Evolutionary conservation across 2,329 filamentous ascomycete species (phyloP), one percentile per base, ranked within the genome.

Genomic region (Pseudogymnoascus sp.): DNA sequence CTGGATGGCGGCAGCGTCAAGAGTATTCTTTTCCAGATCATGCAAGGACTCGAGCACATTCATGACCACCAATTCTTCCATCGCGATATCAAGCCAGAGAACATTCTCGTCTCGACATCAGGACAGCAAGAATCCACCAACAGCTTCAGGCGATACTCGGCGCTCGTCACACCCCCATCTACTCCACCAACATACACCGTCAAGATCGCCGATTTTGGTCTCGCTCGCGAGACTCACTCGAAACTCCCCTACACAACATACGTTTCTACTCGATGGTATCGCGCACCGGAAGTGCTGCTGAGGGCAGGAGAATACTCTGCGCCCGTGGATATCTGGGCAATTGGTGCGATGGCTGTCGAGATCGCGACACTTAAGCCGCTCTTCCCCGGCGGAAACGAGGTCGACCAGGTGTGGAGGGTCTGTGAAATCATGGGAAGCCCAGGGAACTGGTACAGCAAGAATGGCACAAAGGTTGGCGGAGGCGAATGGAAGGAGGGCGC

Each of bases 361-460:
- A 89, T 99, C 65, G 94, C 94, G 27, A 99, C 94, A 0, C 74
- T 99, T 63, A 99, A 97, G 79, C 94, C 94, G 15, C 79, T 99
- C 9, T 99, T 99, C 80, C 94, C 94, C 9, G 94, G 94, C 69
- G 91, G 92, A 71, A 99, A 99, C 73, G 94, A 99, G 78, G 94
- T 99, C 1, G 94, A 99, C 69, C 94, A 99, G 75, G 94, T 99
- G 1, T 99, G 94, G 94, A 87, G 94, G 68, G 90, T 99, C 0
- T 99, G 94, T 73, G 94, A 99, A 74, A 96, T 99, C 63, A 99
- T 99, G 94, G 94, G 94, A 59, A 97, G 93, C 77, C 94, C 94
- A 2, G 94, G 94, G 48, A 93, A 93, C 77, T 99, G 94, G 94
- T 94, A 96, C 74, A 96, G 90, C 80, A 97, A 97, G 76, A 81